phyloP scores from a whole-genome alignment of 768 basidiomycete species.

The Termitomyces sp. region DNA sequence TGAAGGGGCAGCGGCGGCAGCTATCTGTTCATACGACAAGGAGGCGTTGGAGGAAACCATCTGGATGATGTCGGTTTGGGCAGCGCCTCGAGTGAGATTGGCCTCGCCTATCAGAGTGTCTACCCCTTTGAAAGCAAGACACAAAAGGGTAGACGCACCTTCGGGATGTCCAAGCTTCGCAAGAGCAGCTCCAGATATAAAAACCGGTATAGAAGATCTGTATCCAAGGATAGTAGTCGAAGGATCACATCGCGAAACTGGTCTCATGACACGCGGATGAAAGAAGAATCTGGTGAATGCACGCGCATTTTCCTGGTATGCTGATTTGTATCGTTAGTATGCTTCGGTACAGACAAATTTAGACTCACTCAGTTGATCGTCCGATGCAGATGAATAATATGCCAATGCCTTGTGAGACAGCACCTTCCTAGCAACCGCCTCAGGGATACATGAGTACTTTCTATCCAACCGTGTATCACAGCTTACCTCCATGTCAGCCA shows the following conservation, averaged over 20 bases:
- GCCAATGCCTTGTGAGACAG: conserved; percentile 75
- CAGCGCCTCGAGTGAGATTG: conserved; percentile 75
- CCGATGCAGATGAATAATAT: conserved; percentile 84
- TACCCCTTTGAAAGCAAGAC: background rate
- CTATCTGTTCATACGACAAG: conserved; percentile 60
- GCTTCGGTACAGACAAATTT: background rate
- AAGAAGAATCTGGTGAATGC: conserved; percentile 90
- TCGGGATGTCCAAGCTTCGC: conserved; percentile 86
- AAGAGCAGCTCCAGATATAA: conserved; percentile 79
- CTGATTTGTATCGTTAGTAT: conserved; percentile 31
- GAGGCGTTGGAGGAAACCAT: conserved; percentile 83
- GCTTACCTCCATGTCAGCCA: conserved; percentile 79
- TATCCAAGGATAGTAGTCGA: conserved; percentile 75
- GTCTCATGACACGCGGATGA: conserved; percentile 74
- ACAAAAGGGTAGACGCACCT: conserved; percentile 27
- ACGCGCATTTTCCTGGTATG: conserved; percentile 63
- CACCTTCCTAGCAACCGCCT: conserved; percentile 71
- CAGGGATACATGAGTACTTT: background rate
- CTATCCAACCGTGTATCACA: background rate
- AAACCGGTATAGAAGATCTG: conserved; percentile 71
- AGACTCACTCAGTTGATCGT: conserved; percentile 77
- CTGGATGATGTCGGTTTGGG: conserved; percentile 68
- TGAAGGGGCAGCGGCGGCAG: conserved; percentile 45
- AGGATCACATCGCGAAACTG: conserved; percentile 60
- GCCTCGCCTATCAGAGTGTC: conserved; percentile 55